Base-by-base conservation (phyloP, 352 stramenopile genomes). In the Pythium chondricola region DNA sequence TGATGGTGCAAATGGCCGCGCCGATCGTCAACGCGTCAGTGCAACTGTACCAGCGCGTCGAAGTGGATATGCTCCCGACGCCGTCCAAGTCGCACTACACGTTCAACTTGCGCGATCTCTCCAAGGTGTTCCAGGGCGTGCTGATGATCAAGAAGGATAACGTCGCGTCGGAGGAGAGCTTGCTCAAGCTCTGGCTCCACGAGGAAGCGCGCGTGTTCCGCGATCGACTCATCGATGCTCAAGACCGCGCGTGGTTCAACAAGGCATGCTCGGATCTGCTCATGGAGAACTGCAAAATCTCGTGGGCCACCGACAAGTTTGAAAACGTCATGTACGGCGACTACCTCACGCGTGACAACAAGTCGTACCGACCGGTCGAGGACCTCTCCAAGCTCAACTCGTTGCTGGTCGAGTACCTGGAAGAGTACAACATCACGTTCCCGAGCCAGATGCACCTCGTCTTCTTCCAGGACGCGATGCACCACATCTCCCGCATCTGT, bases 361-460 rank as follows among this genome's bases (percentile, higher is more conserved):
- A 78, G 21, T 75, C 65, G 10, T 96, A 95, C 47, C 57, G 73
- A 3, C 71, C 76, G 9, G 66, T 96, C 0, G 63, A 82, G 13
- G 79, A 90, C 41, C 56, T 94, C 6, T 52, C 43, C 10, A 71
- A 71, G n/a, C 54, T 95, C 2, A 81, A 92, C 38, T 66, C 61
- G 2, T 56, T 97, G n/a, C 63, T 97, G 3, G 63, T 76, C 35
- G 85, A 97, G 50, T 95, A 95, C 49, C 49, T 98, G 6, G 91
- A 98, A 53, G 91, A 98, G 66, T 98, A 97, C 60, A 98, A 98
- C 57, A 83, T 97, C 48, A 95, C 82, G 20, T 96, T 95, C 49
- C 78, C 89, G 11, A 93, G 71, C 32, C 81, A 93, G 31, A 98
- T 98, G 89, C 79, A 97, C 56, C 63, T 98, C 24, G 91, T 98